These are phyloP conservation scores for Phytopythium ostracodes DNA, from an alignment of 352 stramenopile species.

Conservation along the genomic window DNA sequence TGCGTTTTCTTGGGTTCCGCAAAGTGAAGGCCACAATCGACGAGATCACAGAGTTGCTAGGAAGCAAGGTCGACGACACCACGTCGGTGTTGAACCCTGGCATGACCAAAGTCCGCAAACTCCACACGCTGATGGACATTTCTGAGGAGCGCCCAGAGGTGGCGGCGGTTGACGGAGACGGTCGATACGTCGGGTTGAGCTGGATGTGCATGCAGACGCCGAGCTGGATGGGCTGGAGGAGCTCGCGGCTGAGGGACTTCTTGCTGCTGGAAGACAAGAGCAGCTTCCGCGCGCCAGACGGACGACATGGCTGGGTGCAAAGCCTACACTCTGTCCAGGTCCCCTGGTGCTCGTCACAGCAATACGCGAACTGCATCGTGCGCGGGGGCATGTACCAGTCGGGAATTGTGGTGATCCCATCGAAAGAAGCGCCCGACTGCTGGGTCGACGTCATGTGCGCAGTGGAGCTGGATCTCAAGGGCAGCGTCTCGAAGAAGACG, in stretches of 20 bases:
- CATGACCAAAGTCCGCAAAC: constrained; percentile 13
- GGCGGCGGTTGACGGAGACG: background rate
- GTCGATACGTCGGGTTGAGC: constrained; percentile 28
- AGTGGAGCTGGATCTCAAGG: constrained; percentile 27
- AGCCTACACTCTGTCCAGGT: constrained; percentile 62
- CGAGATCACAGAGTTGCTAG: constrained; percentile 31
- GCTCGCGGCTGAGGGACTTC: constrained; percentile 34
- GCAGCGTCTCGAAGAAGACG: constrained; percentile 10
- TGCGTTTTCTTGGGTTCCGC: constrained; percentile 9
- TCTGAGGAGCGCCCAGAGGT: background rate
- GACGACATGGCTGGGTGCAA: constrained; percentile 39
- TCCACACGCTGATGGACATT: constrained; percentile 22
- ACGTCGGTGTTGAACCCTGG: constrained; percentile 6
- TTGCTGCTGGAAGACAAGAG: constrained; percentile 33
- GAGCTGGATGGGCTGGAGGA: constrained; percentile 10
- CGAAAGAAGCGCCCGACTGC: constrained; percentile 7
- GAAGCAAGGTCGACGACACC: background rate
- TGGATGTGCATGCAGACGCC: constrained; percentile 29
- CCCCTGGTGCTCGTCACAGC: constrained; percentile 38
- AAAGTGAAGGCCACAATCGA: constrained; percentile 22
- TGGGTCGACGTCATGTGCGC: constrained; percentile 23
- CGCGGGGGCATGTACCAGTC: constrained; percentile 33
- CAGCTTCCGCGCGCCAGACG: constrained; percentile 15
- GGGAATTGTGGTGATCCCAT: constrained; percentile 33
- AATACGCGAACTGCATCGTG: constrained; percentile 25